phyloP scores from a whole-genome alignment of 495 filamentous ascomycete genomes.

The Talaromyces stipitatus region DNA sequence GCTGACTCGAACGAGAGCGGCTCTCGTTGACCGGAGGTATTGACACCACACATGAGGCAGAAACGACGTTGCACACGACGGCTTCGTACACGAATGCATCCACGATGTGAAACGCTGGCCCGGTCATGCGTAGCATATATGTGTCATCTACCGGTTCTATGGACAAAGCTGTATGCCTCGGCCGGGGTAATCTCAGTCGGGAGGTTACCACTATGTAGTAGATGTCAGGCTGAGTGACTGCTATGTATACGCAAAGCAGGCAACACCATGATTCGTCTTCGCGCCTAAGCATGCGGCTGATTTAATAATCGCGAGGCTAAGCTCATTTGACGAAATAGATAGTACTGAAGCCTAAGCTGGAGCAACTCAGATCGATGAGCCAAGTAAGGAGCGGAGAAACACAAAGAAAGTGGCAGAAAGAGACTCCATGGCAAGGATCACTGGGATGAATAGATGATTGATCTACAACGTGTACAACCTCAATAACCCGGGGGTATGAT shows the following conservation, averaged over 20 bases:
- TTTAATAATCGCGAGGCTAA: no score
- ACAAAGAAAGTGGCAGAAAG: neutral
- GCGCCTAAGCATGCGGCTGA: no score
- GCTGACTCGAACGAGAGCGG: neutral
- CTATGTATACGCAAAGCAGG: no score
- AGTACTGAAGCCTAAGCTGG: neutral
- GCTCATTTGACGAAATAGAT: no score
- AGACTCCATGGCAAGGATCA: neutral
- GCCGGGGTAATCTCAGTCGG: no score
- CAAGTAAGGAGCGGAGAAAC: neutral
- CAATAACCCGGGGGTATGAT: neutral
- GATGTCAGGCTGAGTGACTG: no score
- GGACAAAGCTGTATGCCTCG: no score
- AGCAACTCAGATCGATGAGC: neutral
- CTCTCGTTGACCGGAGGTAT: neutral
- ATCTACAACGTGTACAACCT: constrained; percentile 1
- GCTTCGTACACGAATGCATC: neutral
- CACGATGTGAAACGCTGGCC: neutral
- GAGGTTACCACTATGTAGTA: no score
- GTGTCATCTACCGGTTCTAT: neutral
- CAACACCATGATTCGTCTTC: no score
- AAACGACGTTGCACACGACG: neutral
- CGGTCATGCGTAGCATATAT: neutral
- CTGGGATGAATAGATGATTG: neutral
- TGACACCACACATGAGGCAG: neutral